These are phyloP conservation scores for Rhynchospora pubera DNA, from an alignment of 176 grass and related monocot genomes.

Conservation along the genomic window DNA sequence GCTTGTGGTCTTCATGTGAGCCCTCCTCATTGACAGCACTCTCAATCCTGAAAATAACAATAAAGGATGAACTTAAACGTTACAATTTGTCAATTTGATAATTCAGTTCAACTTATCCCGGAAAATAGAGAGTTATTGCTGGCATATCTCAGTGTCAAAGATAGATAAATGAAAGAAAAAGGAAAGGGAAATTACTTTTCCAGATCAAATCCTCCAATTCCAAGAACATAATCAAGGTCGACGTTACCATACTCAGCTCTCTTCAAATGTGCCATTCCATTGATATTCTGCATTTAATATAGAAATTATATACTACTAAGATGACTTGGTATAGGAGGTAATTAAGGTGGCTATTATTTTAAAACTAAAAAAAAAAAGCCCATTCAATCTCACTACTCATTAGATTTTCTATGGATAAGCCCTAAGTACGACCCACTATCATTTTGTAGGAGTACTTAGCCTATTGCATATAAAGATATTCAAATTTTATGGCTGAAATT, in stretches of 20 bases:
- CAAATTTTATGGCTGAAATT: neutral
- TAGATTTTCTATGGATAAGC: neutral
- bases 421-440: neutral
- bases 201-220: slow-evolving; percentile 97
- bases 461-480: neutral
- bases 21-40: slow-evolving; percentile 72
- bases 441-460: neutral
- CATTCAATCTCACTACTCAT: neutral
- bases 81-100: slow-evolving; percentile 7
- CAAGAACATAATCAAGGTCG: slow-evolving; percentile 98
- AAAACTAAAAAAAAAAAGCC: neutral
- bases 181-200: slow-evolving; percentile 51
- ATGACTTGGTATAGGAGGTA: neutral
- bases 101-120: neutral
- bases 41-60: slow-evolving; percentile 71
- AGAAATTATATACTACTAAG: neutral
- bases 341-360: neutral
- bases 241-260: slow-evolving; percentile 76
- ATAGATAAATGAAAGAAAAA: neutral
- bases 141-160: neutral
- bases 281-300: slow-evolving; percentile 65
- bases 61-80: neutral
- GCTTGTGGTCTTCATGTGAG: slow-evolving; percentile 57
- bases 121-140: neutral
- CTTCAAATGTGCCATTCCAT: slow-evolving; percentile 89